Evolutionary conservation across 768 basidiomycete genomes (phyloP).

Genomic region (Boletus subparvulus): DNA sequence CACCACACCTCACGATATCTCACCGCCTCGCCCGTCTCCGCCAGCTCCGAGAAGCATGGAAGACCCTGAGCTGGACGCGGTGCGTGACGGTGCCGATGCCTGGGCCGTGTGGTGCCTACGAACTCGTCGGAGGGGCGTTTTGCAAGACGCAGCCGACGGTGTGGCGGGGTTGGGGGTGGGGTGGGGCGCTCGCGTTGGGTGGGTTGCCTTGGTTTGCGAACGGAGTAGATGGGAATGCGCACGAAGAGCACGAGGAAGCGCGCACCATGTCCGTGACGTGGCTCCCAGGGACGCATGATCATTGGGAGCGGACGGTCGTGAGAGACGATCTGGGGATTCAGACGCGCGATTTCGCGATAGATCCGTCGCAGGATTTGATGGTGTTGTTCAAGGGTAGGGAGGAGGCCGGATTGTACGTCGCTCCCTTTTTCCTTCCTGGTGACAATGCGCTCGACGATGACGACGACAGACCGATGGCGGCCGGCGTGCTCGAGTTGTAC

Average conservation of each 20-base stretch:
- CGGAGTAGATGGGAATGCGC: not conserved
- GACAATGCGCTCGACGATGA: too few species aligned
- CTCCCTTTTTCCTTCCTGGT: too few species aligned
- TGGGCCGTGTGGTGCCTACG: constrained; percentile 50
- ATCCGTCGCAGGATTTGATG: constrained; percentile 62
- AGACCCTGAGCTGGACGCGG: constrained; percentile 27
- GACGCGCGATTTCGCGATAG: constrained; percentile 61
- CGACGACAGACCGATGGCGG: constrained; percentile 10
- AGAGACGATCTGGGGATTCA: constrained; percentile 39
- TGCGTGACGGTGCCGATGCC: constrained; percentile 30
- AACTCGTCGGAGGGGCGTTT: constrained; percentile 60
- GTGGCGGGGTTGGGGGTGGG: not conserved
- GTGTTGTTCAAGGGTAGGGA: constrained; percentile 37
- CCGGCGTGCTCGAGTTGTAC: constrained; percentile 36
- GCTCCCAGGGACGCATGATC: constrained; percentile 11
- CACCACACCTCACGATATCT: not conserved
- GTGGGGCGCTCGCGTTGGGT: not conserved
- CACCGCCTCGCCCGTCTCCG: constrained; percentile 37
- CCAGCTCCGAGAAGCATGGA: constrained; percentile 38
- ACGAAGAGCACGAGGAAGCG: constrained; percentile 6
- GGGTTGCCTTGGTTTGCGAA: not conserved
- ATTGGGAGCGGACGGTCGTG: constrained; percentile 17
- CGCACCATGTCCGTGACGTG: constrained; percentile 25
- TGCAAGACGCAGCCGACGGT: constrained; percentile 37
- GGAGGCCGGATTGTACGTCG: constrained; percentile 14